Conservation (phyloP, 129 eudicot genomes). For the Oenanthe sinensis region DNA sequence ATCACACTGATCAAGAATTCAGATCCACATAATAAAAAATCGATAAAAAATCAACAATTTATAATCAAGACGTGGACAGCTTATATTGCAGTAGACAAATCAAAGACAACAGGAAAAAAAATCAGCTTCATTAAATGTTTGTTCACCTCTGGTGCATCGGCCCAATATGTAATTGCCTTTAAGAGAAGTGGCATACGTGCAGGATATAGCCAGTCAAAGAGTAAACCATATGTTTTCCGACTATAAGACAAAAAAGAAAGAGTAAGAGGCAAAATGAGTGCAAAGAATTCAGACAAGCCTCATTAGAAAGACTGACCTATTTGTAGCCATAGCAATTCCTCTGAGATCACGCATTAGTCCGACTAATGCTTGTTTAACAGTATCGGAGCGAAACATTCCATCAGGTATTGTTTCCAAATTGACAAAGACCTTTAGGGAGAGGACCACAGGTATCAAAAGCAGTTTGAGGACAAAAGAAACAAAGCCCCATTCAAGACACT, state of each 20-base stretch:
- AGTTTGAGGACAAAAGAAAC: background rate
- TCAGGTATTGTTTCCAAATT: conserved; percentile 22
- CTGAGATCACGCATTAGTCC: conserved; percentile 31
- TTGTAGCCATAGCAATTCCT: conserved; percentile 31
- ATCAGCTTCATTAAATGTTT: conserved; percentile 1
- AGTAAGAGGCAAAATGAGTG: background rate
- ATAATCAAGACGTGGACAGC: background rate
- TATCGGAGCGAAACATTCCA: conserved; percentile 17
- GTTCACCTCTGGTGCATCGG: conserved; percentile 27
- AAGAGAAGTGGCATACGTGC: conserved; percentile 26
- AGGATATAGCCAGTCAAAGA: conserved; percentile 29
- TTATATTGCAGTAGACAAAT: background rate
- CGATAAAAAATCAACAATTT: background rate
- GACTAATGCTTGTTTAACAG: conserved; percentile 20
- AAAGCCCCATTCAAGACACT: background rate
- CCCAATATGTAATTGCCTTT: conserved; percentile 19
- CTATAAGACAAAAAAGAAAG: conserved; percentile 10
- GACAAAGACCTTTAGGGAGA: conserved; percentile 16
- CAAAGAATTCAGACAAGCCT: background rate
- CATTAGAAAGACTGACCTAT: conserved; percentile 13
- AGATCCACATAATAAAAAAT: background rate
- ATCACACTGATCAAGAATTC: background rate
- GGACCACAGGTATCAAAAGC: background rate
- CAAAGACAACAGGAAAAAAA: background rate
- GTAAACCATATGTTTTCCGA: conserved; percentile 16